Base-by-base conservation (phyloP, 768 basidiomycete genomes). In the Coprinellus micaceus region DNA sequence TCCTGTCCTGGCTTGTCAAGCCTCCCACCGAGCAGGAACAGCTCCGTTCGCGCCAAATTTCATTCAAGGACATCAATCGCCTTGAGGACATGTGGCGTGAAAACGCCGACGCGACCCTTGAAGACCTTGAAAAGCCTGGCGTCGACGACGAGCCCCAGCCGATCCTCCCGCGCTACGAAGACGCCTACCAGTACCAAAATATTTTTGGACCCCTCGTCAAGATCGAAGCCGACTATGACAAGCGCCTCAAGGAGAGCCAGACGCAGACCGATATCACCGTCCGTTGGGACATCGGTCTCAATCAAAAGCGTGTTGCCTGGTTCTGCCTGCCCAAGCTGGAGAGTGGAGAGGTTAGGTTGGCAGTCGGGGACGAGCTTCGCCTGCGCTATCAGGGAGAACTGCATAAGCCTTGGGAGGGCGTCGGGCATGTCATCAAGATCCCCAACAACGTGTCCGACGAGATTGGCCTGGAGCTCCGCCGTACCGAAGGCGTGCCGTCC, bases 171-270 rank as follows among this genome's bases (percentile, higher is more conserved):
- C 88, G 86, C 60, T 99, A 99, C 70, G 96, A 98, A 68, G 97
- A 99, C 69, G 97, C 97, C 44, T 99, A 98, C 67, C 97, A 98
- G 66, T 99, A 99, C 69, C 97, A 99, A 76, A 99, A 99, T 68
- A 98, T 99, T 54, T 96, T 98, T 65, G 97, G 97, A 4, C 97
- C 97, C 15, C 82, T 99, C 45, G 97, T 99, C 71, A 99, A 99
- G 77, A 98, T 99, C 63, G 97, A 99, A 67, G 97, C 97, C 2
- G 97, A 99, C 74, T 99, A 98, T 65, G 97, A 99, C 68, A 98
- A 98, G 74, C 83, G 88, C 53, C 80, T 98, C 65, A 99, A 99
- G 74, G 97, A 99, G 71, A 92, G 93, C 58, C 97, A 99, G 75
- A 98, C 97, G 0, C 96, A 99, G 74, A 97, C 91, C 4, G 93